Evolutionary conservation across 2,329 filamentous ascomycete genomes (phyloP).

Genomic region (Mollisia scopiformis): DNA sequence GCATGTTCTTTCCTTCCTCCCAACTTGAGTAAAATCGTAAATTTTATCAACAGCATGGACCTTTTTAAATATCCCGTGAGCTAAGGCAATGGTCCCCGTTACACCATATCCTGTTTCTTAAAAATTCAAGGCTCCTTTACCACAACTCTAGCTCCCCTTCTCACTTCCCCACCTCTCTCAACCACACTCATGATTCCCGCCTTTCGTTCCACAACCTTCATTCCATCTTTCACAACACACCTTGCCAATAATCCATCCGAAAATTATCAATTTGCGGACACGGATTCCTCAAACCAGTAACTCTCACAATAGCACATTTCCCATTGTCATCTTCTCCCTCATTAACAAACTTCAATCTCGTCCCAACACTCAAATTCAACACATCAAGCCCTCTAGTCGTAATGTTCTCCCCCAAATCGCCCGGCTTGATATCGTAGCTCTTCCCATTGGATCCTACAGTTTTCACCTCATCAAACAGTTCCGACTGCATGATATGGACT

Average conservation of each 20-base stretch:
- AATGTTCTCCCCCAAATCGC: slow-evolving; percentile 31
- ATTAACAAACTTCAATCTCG: slow-evolving; percentile 23
- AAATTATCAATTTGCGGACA: slow-evolving; percentile 18
- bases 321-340: slow-evolving; percentile 6
- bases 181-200: slow-evolving; percentile 38
- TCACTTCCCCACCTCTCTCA: slow-evolving; percentile 20
- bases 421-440: slow-evolving; percentile 11
- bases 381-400: slow-evolving; percentile 24
- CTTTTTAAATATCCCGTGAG: no score
- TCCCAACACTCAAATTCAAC: slow-evolving; percentile 14
- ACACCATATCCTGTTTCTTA: background rate
- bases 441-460: background rate
- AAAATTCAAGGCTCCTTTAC: background rate
- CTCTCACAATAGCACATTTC: slow-evolving; percentile 14
- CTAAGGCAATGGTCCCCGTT: background rate
- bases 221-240: slow-evolving; percentile 13
- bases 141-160: slow-evolving; percentile 9
- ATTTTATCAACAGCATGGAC: no score
- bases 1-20: no score
- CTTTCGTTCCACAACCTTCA: slow-evolving; percentile 41
- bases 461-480: slow-evolving; percentile 16
- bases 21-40: no score
- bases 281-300: slow-evolving; percentile 25
- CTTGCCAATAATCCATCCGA: slow-evolving; percentile 18
- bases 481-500: slow-evolving; percentile 18